A percentile compares a stretch with the other conserved stretches of the same genome.
phyloP scores from a whole-genome alignment of 305 asterid species.

The Fraxinus velutina region DNA sequence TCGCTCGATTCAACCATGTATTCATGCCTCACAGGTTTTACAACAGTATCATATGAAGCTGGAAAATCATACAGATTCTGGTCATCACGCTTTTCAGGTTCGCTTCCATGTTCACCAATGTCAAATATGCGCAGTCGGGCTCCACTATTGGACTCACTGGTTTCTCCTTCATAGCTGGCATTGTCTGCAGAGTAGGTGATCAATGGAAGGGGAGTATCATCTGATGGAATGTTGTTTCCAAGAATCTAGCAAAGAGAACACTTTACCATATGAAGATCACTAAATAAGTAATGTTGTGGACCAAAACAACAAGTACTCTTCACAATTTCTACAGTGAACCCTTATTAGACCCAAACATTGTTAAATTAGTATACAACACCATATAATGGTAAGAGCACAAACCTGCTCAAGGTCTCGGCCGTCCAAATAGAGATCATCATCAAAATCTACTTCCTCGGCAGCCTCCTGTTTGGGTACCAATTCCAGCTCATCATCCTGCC shows the following conservation, averaged over 20 bases:
- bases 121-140: constrained; percentile 4
- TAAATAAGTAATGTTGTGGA: background rate
- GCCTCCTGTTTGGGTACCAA: constrained; percentile 45
- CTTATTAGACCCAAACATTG: background rate
- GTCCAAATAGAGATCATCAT: constrained; percentile 57
- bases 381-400: constrained; percentile 19
- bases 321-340: background rate
- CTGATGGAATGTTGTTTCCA: constrained; percentile 19
- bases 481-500: constrained; percentile 70
- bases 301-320: background rate
- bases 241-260: constrained; percentile 28
- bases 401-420: constrained; percentile 88
- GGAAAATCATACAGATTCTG: constrained; percentile 31
- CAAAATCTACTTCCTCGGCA: constrained; percentile 55
- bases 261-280: background rate
- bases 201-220: constrained; percentile 17
- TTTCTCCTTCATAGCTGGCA: constrained; percentile 21
- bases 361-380: background rate
- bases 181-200: constrained; percentile 22
- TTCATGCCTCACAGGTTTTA: constrained; percentile 57
- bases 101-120: constrained; percentile 1
- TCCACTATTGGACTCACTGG: constrained; percentile 17
- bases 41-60: constrained; percentile 29
- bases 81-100: constrained; percentile 21
- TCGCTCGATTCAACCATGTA: constrained; percentile 72